phyloP scores from a whole-genome alignment of 2,329 filamentous ascomycete genomes.

The Coleophoma cylindrospora region DNA sequence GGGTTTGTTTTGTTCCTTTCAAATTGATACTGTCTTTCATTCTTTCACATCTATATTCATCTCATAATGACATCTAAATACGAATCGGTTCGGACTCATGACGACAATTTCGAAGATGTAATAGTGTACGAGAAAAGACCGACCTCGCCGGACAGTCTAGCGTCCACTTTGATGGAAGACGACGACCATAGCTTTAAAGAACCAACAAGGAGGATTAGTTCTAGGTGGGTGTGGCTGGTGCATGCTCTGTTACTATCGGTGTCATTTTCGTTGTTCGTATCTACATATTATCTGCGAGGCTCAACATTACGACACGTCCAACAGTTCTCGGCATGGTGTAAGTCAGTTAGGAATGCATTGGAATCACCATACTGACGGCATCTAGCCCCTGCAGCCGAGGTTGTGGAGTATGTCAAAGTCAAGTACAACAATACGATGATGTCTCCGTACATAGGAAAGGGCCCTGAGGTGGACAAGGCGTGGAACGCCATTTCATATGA shows the following conservation, averaged over 20 bases:
- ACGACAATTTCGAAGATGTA: conserved; percentile 18
- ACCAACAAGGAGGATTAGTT: conserved; percentile 3
- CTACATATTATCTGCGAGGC: conserved; percentile 15
- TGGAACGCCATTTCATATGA: conserved; percentile 51
- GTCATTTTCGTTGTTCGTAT: conserved; percentile 20
- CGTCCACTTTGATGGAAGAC: conserved; percentile 18
- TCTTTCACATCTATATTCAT: background rate
- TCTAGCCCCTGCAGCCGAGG: conserved; percentile 40
- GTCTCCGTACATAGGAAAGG: conserved; percentile 48
- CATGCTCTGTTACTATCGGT: conserved; percentile 19
- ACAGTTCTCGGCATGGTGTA: conserved; percentile 42
- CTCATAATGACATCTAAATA: conserved; percentile 20
- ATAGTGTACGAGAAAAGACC: conserved; percentile 1
- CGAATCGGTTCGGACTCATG: conserved; percentile 11
- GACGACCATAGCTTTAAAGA: conserved; percentile 7
- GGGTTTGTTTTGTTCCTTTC: no score
- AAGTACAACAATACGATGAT: conserved; percentile 43
- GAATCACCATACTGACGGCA: conserved; percentile 6
- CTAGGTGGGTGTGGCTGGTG: conserved; percentile 22
- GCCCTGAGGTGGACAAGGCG: conserved; percentile 49
- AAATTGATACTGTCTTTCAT: no score
- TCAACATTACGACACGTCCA: conserved; percentile 25
- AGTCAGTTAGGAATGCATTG: conserved; percentile 12
- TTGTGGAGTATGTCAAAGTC: conserved; percentile 42
- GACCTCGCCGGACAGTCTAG: conserved; percentile 14